phyloP scores from a whole-genome alignment of 2,329 filamentous ascomycete genomes.

The Pseudogymnoascus sp. region DNA sequence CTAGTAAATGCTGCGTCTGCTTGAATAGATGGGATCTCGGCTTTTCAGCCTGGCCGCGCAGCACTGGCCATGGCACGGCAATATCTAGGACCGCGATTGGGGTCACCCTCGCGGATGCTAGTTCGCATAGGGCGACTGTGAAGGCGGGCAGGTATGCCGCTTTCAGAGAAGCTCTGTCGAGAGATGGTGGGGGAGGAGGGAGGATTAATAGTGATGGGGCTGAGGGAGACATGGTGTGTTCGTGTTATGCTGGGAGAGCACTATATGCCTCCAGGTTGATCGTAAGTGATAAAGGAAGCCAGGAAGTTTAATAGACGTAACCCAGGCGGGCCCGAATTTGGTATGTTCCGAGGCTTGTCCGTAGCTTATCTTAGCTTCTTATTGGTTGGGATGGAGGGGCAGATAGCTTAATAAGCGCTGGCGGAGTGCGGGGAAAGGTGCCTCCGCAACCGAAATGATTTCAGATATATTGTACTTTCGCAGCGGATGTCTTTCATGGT shows the following conservation, averaged over 20 bases:
- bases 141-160: conserved; percentile 51
- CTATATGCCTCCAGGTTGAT: not conserved
- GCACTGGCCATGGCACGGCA: conserved; percentile 49
- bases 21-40: conserved; percentile 50
- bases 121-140: conserved; percentile 40
- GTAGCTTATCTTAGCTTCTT: not conserved
- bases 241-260: not conserved
- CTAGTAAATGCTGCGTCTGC: conserved; percentile 64
- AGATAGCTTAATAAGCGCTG: not conserved
- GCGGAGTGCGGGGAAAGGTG: not conserved
- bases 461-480: not conserved
- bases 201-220: conserved; percentile 51
- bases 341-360: not conserved
- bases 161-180: conserved; percentile 41
- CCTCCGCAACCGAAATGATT: not conserved
- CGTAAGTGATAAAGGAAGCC: not conserved
- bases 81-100: conserved; percentile 47
- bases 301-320: not conserved
- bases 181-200: conserved; percentile 49
- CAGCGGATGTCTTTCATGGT: too few relatives aligned
- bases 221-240: not conserved
- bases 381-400: not conserved
- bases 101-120: conserved; percentile 31
- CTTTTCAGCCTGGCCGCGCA: conserved; percentile 40
- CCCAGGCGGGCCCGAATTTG: not conserved